phyloP scores from a whole-genome alignment of 257 asterid genomes.

The Solanum virginianum region DNA sequence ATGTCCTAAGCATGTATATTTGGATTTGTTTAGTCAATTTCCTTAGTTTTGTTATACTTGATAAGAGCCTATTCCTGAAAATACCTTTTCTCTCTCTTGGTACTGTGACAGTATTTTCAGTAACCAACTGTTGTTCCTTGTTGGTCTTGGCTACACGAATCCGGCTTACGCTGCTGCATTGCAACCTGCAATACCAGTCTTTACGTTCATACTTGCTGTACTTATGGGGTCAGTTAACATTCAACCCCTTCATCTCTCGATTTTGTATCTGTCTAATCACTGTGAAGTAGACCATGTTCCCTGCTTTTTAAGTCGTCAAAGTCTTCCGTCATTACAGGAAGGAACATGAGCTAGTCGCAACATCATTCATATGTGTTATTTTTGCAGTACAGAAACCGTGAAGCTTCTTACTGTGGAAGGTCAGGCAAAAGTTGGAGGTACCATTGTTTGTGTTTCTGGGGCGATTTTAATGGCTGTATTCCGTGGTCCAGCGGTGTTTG shows the following conservation, averaged over 20 bases:
- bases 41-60: not conserved
- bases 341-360: not conserved
- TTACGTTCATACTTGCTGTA: slow-evolving; percentile 79
- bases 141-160: slow-evolving; percentile 94
- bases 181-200: slow-evolving; percentile 96
- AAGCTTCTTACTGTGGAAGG: slow-evolving; percentile 67
- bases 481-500: slow-evolving; percentile 83
- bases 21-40: not conserved
- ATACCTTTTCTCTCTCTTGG: not conserved
- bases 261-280: not conserved
- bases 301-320: not conserved
- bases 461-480: slow-evolving; percentile 80
- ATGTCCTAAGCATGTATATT: not conserved
- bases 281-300: not conserved
- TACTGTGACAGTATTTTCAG: slow-evolving; percentile 62
- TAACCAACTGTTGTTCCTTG: slow-evolving; percentile 85
- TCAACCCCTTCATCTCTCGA: slow-evolving; percentile 1
- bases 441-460: slow-evolving; percentile 77
- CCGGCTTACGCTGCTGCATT: slow-evolving; percentile 95
- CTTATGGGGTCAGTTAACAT: slow-evolving; percentile 67
- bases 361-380: slow-evolving; percentile 20
- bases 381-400: slow-evolving; percentile 85
- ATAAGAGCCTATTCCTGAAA: not conserved
- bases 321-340: not conserved
- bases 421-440: slow-evolving; percentile 84